These are phyloP conservation scores for Macrophomina tecta DNA, from an alignment of 2,329 filamentous ascomycete species.

Conservation along the genomic window DNA sequence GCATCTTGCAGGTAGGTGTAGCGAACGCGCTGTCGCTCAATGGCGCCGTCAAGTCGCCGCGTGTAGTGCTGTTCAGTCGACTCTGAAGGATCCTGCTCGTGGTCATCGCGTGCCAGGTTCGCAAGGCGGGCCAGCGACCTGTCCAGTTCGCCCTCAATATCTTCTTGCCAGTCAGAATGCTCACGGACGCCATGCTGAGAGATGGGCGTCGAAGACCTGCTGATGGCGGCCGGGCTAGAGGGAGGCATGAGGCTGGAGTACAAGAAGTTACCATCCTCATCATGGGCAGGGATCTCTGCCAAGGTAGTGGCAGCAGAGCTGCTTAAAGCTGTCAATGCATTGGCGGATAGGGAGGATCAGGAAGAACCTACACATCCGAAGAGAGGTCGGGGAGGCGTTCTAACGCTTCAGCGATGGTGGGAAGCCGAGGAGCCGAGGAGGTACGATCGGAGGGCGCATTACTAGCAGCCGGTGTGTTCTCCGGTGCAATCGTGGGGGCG, in stretches of 20 bases:
- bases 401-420: not conserved
- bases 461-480: conserved; percentile 5
- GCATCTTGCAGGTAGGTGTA: not conserved
- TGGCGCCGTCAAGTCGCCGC: conserved; percentile 31
- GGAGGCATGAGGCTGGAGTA: not conserved
- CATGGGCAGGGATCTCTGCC: not conserved
- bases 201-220: not conserved
- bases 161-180: conserved; percentile 38
- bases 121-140: conserved; percentile 38
- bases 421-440: not conserved
- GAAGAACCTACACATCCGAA: not conserved
- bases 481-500: not conserved
- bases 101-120: conserved; percentile 40
- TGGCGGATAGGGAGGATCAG: not conserved
- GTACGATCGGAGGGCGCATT: not conserved
- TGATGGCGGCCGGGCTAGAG: not conserved
- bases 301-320: not conserved
- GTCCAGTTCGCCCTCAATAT: conserved; percentile 39
- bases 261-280: not conserved
- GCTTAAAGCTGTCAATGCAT: not conserved
- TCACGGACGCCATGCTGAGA: conserved; percentile 32
- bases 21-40: not conserved
- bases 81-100: conserved; percentile 34
- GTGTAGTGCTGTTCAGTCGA: conserved; percentile 39
- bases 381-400: conserved; percentile 5